phyloP scores from a whole-genome alignment of 106 monocot species.

The Apostasia shenzhenica region DNA sequence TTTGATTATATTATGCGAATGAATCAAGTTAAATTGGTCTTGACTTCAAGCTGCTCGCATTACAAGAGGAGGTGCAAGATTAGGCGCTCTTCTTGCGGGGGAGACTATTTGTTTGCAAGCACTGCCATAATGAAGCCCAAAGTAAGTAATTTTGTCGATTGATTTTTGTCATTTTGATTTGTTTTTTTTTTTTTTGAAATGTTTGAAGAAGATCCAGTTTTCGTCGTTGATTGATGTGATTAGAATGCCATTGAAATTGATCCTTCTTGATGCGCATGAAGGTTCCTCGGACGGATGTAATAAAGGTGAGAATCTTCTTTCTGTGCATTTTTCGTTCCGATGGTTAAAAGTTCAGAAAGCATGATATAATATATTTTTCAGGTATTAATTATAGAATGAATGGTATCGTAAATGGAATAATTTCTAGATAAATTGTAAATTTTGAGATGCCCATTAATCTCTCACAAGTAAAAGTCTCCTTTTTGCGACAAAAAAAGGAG shows the following conservation, averaged over 20 bases:
- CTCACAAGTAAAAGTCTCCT: no score
- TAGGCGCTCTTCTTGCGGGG: slow-evolving; percentile 70
- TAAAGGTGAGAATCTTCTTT: slow-evolving; percentile 33
- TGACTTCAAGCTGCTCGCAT: slow-evolving; percentile 80
- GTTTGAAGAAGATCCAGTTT: neutral
- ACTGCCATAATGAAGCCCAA: slow-evolving; percentile 91
- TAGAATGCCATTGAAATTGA: slow-evolving; percentile 64
- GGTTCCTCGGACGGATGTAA: slow-evolving; percentile 64
- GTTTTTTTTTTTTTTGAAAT: neutral
- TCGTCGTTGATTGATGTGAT: slow-evolving; percentile 12
- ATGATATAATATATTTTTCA: no score
- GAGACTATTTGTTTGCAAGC: slow-evolving; percentile 74
- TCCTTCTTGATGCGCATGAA: slow-evolving; percentile 47
- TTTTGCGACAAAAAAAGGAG: no score
- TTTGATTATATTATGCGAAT: no score
- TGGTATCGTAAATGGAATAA: neutral
- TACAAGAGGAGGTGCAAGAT: slow-evolving; percentile 81
- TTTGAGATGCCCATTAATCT: no score
- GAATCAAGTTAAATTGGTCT: no score
- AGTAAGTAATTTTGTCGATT: no score
- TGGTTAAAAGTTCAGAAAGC: no score
- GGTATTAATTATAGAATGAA: neutral
- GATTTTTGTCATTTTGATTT: neutral
- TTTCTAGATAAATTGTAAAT: no score
- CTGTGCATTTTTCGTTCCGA: neutral